Evolutionary conservation across 768 basidiomycete species (phyloP).

Genomic region (Vararia minispora): DNA sequence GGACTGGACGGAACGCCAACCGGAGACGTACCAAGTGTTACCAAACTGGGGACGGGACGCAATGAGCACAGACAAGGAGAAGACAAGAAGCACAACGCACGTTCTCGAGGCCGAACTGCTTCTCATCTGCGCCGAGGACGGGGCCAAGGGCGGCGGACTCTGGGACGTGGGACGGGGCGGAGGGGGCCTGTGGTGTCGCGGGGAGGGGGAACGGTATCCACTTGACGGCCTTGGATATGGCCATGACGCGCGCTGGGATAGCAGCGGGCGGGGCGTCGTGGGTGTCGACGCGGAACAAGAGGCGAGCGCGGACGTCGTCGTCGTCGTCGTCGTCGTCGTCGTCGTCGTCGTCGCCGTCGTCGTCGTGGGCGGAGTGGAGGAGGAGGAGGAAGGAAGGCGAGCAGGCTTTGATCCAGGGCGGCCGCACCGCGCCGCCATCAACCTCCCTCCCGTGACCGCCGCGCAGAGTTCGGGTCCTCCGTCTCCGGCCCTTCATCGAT

Average conservation of each 20-base stretch:
- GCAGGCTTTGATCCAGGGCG: too few relatives aligned
- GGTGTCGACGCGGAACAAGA: neutral
- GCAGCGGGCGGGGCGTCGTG: constrained; percentile 1
- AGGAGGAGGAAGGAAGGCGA: too few relatives aligned
- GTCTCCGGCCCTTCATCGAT: too few relatives aligned
- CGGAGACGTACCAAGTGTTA: constrained; percentile 71
- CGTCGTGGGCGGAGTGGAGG: too few relatives aligned
- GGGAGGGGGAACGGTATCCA: constrained; percentile 11
- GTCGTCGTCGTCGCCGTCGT: too few relatives aligned
- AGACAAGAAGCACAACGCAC: constrained; percentile 36
- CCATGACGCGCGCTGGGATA: constrained; percentile 4
- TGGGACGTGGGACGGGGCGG: constrained; percentile 1
- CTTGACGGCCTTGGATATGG: constrained; percentile 13
- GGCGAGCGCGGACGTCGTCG: too few relatives aligned
- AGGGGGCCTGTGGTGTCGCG: constrained; percentile 6
- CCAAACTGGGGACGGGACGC: constrained; percentile 53
- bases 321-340: too few relatives aligned
- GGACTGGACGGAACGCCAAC: too few relatives aligned
- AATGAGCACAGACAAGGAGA: constrained; percentile 4
- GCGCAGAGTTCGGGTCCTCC: too few relatives aligned
- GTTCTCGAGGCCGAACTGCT: constrained; percentile 96
- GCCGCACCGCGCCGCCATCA: too few relatives aligned
- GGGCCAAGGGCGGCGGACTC: constrained; percentile 7
- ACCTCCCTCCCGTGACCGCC: too few relatives aligned
- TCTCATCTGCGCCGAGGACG: constrained; percentile 49